These are phyloP conservation scores for Starmerella geochares DNA, from an alignment of 805 yeast genomes.

Conservation along the genomic window DNA sequence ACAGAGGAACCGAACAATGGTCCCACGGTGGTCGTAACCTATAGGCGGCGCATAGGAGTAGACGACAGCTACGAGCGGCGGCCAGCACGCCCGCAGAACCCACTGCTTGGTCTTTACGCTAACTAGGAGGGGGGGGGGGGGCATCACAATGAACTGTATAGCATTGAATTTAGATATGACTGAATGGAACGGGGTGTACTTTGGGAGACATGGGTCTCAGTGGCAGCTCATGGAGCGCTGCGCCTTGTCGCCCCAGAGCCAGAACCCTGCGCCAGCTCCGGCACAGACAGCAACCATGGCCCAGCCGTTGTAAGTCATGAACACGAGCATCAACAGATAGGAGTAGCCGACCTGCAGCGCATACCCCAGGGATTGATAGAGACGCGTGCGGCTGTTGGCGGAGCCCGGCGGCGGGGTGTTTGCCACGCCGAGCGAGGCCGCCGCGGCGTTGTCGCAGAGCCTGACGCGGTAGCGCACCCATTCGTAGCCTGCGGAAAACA, in stretches of 20 bases:
- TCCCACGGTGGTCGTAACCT: neutral
- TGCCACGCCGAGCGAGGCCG: neutral
- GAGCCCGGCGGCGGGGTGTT: slow-evolving; percentile 2
- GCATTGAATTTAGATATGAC: no score
- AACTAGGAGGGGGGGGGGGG: no score
- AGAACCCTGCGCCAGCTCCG: slow-evolving; percentile 66
- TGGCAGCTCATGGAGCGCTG: slow-evolving; percentile 27
- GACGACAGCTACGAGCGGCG: neutral
- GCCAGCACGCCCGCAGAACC: neutral
- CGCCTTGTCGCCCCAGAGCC: slow-evolving; percentile 39
- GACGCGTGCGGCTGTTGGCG: neutral
- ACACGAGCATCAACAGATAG: slow-evolving; percentile 57
- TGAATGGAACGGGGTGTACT: no score
- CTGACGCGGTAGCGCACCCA: slow-evolving; percentile 35
- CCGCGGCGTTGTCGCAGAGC: slow-evolving; percentile 17
- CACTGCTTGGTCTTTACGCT: neutral
- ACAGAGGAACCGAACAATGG: neutral
- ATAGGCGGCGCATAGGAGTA: neutral
- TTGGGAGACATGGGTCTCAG: slow-evolving; percentile 8
- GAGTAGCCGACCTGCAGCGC: slow-evolving; percentile 28
- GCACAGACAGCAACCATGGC: slow-evolving; percentile 60
- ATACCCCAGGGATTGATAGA: slow-evolving; percentile 23
- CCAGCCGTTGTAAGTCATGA: slow-evolving; percentile 82
- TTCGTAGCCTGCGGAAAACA: slow-evolving; percentile 52
- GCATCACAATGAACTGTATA: no score